Base-by-base conservation (phyloP, 768 basidiomycete genomes). In the Hypsizygus marmoreus region DNA sequence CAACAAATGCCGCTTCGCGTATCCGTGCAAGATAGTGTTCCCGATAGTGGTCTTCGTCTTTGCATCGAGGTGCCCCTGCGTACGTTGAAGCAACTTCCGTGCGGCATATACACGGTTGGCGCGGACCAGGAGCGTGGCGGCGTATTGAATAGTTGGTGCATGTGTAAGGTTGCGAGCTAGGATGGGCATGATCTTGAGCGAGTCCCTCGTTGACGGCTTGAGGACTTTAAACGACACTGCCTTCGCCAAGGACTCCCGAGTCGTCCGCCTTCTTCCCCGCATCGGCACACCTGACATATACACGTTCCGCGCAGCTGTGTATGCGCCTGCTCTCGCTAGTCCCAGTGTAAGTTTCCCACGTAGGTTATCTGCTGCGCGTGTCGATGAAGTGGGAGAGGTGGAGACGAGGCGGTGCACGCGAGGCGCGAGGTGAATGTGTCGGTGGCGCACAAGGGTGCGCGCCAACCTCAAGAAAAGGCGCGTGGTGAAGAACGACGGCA, bases 21-120 rank as follows among this genome's bases (percentile, higher is more conserved):
- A 56, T 1, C 73, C 77, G 43, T 81, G 70, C 2, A 88, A 59
- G 23, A 86, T 71, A 23, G 72, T 70, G 54, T 88, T 89, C 3
- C 81, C 82, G 9, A 84, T 57, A 16, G 61, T 53, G 0, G 81
- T 80, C 31, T 64, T 59, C 11, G 60, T 60, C 45, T 53, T 56
- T 4, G 45, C 13, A 45, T 72, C 67, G 14, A 73, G 49, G 1
- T 59, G 53, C 16, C 45, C 38, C 22, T 58, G 58, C 2, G 61
- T 60, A 19, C 61, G 43, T 14, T 54, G 53, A 49, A 77, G 71
- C 4, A 81, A 47, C 45, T 56, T 67, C 43, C 71, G 71, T 3
- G 80, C 83, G 17, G 73, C 70, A 36, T 60, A 64, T 13, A 69
- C 37, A 13, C 77, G 74, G 11, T 71, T 65, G 2, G 69, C 67